phyloP scores from a whole-genome alignment of 768 basidiomycete genomes.

The Dictyophora rubrovolvata region DNA sequence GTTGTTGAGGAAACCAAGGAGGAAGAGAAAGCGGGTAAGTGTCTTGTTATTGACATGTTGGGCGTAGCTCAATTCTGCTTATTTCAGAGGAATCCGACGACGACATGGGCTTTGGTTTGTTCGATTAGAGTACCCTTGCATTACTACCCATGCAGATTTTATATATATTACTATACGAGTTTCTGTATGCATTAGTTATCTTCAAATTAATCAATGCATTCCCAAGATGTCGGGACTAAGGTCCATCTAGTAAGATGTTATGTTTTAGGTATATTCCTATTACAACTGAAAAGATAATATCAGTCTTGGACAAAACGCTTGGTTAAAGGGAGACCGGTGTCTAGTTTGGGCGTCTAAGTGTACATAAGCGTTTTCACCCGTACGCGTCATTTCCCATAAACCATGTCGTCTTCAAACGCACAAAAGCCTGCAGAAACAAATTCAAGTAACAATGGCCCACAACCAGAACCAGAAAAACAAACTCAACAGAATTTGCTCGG shows the following conservation, averaged over 20 bases:
- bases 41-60: constrained; percentile 2
- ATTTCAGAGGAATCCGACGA: constrained; percentile 65
- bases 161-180: not conserved
- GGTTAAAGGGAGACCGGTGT: too few relatives aligned
- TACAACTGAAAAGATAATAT: too few relatives aligned
- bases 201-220: not conserved
- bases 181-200: not conserved
- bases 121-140: constrained; percentile 49
- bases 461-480: not conserved
- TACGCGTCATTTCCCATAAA: not conserved
- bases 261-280: too few relatives aligned
- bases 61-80: not conserved
- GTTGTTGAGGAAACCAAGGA: constrained; percentile 45
- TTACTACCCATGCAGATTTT: not conserved
- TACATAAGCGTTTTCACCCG: too few relatives aligned
- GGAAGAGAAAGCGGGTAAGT: constrained; percentile 48
- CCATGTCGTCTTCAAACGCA: not conserved
- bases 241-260: too few relatives aligned
- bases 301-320: too few relatives aligned
- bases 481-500: constrained; percentile 57
- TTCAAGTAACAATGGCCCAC: not conserved
- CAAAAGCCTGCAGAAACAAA: not conserved
- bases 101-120: constrained; percentile 94
- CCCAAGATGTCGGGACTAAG: too few relatives aligned
- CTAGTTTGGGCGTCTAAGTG: too few relatives aligned